These are phyloP conservation scores for Penicillium herquei DNA, from an alignment of 495 filamentous ascomycete genomes.

Conservation along the genomic window DNA sequence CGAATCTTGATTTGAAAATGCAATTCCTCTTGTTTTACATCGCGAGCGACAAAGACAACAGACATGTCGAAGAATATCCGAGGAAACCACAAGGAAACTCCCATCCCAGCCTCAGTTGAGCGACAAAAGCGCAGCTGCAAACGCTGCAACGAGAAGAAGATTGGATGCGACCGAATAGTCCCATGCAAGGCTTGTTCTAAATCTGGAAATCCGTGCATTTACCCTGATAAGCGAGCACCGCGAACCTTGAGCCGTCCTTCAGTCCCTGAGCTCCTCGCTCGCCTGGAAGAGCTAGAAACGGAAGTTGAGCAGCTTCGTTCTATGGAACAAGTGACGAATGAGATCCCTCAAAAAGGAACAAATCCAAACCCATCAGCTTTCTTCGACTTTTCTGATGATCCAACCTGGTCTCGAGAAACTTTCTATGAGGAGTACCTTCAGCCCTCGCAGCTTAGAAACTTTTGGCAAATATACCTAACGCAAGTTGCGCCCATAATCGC, in stretches of 20 bases:
- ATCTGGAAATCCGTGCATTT: slow-evolving; percentile 67
- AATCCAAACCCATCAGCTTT: not conserved
- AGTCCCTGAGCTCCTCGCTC: slow-evolving; percentile 59
- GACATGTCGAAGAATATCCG: not conserved
- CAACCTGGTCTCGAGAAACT: not conserved
- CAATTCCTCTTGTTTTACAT: not conserved
- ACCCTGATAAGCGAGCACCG: slow-evolving; percentile 69
- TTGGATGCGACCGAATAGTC: slow-evolving; percentile 28
- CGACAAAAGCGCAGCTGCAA: slow-evolving; percentile 6
- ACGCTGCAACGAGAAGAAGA: slow-evolving; percentile 6
- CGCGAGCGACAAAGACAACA: not conserved
- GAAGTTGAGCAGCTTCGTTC: slow-evolving; percentile 58
- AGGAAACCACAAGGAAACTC: no score
- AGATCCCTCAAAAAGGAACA: not conserved
- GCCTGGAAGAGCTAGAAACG: slow-evolving; percentile 65
- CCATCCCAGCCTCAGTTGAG: not conserved
- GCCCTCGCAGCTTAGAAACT: slow-evolving; percentile 46
- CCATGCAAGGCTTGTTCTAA: slow-evolving; percentile 73
- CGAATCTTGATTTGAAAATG: no score
- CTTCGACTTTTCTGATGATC: not conserved
- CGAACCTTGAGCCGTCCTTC: slow-evolving; percentile 55
- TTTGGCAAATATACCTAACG: slow-evolving; percentile 60
- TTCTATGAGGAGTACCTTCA: slow-evolving; percentile 1
- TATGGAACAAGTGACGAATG: not conserved
- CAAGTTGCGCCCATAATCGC: slow-evolving; percentile 65